A percentile compares a stretch with the other conserved stretches of the same genome.
These are phyloP conservation scores for Phytophthora lateralis DNA, from an alignment of 352 stramenopile species.

Conservation along the genomic window DNA sequence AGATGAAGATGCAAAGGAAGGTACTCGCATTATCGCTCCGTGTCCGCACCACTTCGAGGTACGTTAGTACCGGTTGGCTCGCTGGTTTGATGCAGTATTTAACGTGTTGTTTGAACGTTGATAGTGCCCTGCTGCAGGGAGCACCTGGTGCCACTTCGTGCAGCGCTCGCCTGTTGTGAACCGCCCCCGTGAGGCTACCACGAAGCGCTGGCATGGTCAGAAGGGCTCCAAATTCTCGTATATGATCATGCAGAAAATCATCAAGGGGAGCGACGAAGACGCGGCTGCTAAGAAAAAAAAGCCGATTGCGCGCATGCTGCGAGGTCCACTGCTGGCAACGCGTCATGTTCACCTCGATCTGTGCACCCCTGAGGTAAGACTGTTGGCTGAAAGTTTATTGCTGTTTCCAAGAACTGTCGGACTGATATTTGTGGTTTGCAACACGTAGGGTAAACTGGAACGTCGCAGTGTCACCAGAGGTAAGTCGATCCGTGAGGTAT, in stretches of 20 bases:
- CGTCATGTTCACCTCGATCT: constrained; percentile 85
- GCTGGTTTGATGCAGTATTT: constrained; percentile 4
- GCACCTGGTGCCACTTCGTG: constrained; percentile 89
- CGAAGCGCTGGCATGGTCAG: constrained; percentile 85
- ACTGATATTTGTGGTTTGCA: constrained; percentile 15
- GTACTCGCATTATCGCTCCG: constrained; percentile 65
- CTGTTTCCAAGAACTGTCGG: not conserved
- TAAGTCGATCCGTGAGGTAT: constrained; percentile 78
- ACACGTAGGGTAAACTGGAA: constrained; percentile 68
- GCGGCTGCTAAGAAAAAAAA: constrained; percentile 33
- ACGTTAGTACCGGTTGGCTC: not conserved
- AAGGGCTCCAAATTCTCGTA: constrained; percentile 90
- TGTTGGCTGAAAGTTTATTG: not conserved
- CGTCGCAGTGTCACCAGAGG: constrained; percentile 77
- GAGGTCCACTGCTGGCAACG: constrained; percentile 70
- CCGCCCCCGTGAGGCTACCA: constrained; percentile 70
- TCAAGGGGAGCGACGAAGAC: constrained; percentile 26
- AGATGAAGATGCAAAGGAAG: constrained; percentile 35
- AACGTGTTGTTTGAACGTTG: constrained; percentile 7
- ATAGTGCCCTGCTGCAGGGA: constrained; percentile 69
- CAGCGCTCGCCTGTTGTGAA: constrained; percentile 79
- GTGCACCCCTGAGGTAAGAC: constrained; percentile 70
- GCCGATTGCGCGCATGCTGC: constrained; percentile 65
- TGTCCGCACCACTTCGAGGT: constrained; percentile 81
- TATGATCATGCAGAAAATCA: constrained; percentile 77